Evolutionary conservation across 805 yeast species (phyloP).

Genomic region (Clavispora fructus): DNA sequence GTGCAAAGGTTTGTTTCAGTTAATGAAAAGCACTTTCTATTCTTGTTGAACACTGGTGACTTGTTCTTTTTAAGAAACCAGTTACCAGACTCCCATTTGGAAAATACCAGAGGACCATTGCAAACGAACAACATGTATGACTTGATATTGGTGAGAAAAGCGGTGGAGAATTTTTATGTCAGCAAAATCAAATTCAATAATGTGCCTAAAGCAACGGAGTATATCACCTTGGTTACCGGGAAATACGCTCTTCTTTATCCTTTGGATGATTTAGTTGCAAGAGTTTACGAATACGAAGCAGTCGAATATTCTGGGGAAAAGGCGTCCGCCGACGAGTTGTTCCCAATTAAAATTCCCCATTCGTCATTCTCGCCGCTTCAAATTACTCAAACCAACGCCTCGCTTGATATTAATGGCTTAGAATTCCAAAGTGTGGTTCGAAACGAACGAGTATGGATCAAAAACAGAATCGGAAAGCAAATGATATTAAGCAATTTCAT

Average conservation of each 20-base stretch:
- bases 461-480: slow-evolving; percentile 31
- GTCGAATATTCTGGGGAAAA: slow-evolving; percentile 14
- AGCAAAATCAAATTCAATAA: slow-evolving; percentile 16
- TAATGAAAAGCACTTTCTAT: slow-evolving; percentile 27
- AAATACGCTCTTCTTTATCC: slow-evolving; percentile 27
- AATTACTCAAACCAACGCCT: slow-evolving; percentile 10
- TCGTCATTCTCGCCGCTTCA: slow-evolving; percentile 10
- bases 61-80: slow-evolving; percentile 33
- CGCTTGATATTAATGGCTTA: slow-evolving; percentile 39
- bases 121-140: slow-evolving; percentile 28
- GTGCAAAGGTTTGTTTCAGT: slow-evolving; percentile 23
- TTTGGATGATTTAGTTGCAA: slow-evolving; percentile 20
- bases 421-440: slow-evolving; percentile 29
- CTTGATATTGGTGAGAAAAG: slow-evolving; percentile 23
- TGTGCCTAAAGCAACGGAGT: slow-evolving; percentile 2
- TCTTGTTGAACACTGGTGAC: slow-evolving; percentile 35
- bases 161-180: slow-evolving; percentile 31
- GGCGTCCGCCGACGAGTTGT: slow-evolving; percentile 12
- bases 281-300: slow-evolving; percentile 11
- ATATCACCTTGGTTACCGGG: slow-evolving; percentile 36
- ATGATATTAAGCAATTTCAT: slow-evolving; percentile 43
- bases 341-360: slow-evolving; percentile 25
- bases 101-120: slow-evolving; percentile 1
- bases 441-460: slow-evolving; percentile 25
- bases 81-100: slow-evolving; percentile 1